Evolutionary conservation across 2,329 filamentous ascomycete species (phyloP).

Genomic region (Elsinoe fawcettii): DNA sequence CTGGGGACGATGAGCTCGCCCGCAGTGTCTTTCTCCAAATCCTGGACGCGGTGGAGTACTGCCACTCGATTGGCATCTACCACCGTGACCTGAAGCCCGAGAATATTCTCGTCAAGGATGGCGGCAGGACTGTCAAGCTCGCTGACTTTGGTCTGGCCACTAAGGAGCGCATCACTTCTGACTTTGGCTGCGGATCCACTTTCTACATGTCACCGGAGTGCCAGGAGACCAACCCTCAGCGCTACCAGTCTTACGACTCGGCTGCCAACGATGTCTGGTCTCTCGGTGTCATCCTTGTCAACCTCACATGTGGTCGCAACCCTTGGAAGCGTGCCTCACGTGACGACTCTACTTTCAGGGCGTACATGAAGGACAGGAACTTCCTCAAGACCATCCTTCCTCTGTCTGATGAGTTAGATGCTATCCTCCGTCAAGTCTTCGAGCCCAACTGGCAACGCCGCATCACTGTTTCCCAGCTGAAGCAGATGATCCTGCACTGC

Average conservation of each 20-base stretch:
- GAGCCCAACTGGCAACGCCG: slow-evolving; percentile 74
- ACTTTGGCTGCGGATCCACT: slow-evolving; percentile 95
- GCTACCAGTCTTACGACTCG: slow-evolving; percentile 72
- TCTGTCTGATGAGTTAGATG: slow-evolving; percentile 79
- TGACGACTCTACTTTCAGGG: slow-evolving; percentile 91
- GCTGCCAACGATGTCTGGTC: slow-evolving; percentile 97
- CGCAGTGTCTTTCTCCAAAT: slow-evolving; percentile 89
- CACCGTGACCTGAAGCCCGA: slow-evolving; percentile 97
- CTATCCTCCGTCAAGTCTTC: slow-evolving; percentile 81
- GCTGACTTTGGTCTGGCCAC: slow-evolving; percentile 97
- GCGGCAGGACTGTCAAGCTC: slow-evolving; percentile 83
- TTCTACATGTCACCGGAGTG: slow-evolving; percentile 99
- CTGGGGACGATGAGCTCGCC: slow-evolving; percentile 83
- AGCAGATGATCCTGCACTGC: slow-evolving; percentile 68
- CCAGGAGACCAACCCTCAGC: slow-evolving; percentile 65
- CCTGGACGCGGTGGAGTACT: slow-evolving; percentile 90
- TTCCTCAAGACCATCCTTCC: slow-evolving; percentile 92
- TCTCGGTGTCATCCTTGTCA: slow-evolving; percentile 94
- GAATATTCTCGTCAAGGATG: slow-evolving; percentile 88
- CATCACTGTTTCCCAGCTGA: slow-evolving; percentile 73
- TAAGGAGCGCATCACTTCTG: slow-evolving; percentile 71
- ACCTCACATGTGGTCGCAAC: slow-evolving; percentile 94
- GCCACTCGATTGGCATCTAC: slow-evolving; percentile 88
- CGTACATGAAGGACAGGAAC: slow-evolving; percentile 73
- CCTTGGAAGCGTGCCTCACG: slow-evolving; percentile 95